Evolutionary conservation across 1,284 basidiomycete species (phyloP), one percentile per base, ranked within the genome.

Genomic region (Cerioporus squamosus): DNA sequence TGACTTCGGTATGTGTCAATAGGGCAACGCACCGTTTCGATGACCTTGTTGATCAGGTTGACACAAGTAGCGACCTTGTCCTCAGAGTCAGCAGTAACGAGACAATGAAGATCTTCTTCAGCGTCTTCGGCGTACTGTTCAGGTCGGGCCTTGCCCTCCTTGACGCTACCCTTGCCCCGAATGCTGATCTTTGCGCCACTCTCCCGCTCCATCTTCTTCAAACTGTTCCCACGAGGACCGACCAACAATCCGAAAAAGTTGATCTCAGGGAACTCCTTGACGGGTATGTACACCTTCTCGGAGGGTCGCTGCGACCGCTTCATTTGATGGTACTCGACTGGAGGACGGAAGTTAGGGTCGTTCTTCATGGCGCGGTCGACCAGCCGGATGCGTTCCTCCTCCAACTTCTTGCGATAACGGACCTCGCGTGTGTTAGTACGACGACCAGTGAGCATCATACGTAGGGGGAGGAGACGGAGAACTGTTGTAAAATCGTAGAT

Each of bases 191-290:
- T 99, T 18, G 97, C 97, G 24, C 97, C 97, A 70, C 91, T 94
- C 69, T 99, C 94, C 55, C 93, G 83, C 77, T 99, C 97, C 97
- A 99, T 99, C 76, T 94, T 96, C 83, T 99, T 99, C 80, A 99
- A 79, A 77, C 95, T 97, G 75, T 99, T 99, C 48, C 97, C 97
- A 70, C 97, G 91, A 68, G 97, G 97, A 42, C 97, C 97, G 62
- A 99, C 97, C 59, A 99, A 86, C 60, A 99, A 81, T 69, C 97
- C 97, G 70, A 99, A 99, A 77, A 99, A 99, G 76, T 99, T 99
- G 82, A 99, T 99, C 77, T 99, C 97, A 5, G 97, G 97, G 71
- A 99, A 99, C 77, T 99, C 97, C 74, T 99, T 98, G 70, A 98
- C 95, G 26, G 97, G 97, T 62, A 99, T 96, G 74, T 98, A 99